Evolutionary conservation across 23 red algal species (phyloP).

Genomic region (Gracilariopsis chorda): DNA sequence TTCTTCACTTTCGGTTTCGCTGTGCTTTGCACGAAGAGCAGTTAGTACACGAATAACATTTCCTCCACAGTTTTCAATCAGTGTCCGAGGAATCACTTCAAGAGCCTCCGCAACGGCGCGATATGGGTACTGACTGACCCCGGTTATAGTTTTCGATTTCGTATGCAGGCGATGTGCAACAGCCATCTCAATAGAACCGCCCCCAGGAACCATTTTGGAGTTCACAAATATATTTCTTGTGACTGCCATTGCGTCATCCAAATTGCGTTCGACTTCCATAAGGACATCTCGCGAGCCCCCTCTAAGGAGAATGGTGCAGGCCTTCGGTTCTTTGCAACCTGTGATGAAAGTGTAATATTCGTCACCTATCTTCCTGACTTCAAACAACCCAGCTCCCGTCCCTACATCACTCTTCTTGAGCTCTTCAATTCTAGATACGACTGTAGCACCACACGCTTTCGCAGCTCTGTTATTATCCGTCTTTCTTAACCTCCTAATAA

Average conservation of each 20-base stretch:
- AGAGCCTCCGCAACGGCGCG: constrained; percentile 89
- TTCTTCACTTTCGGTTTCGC: constrained; percentile 34
- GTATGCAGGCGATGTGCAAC: constrained; percentile 70
- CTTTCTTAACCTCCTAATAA: constrained; percentile 87
- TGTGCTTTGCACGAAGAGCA: constrained; percentile 84
- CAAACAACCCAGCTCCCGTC: constrained; percentile 90
- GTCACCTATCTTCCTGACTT: constrained; percentile 95
- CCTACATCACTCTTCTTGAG: constrained; percentile 81
- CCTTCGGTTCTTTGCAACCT: constrained; percentile 76
- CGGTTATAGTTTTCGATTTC: constrained; percentile 83
- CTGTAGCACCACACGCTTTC: constrained; percentile 77
- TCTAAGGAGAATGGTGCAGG: constrained; percentile 92
- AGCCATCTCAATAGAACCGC: constrained; percentile 97
- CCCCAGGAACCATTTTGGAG: constrained; percentile 88
- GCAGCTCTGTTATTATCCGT: constrained; percentile 91
- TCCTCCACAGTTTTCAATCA: constrained; percentile 96
- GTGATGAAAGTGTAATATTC: constrained; percentile 98
- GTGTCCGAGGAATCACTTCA: constrained; percentile 96
- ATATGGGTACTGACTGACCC: constrained; percentile 83
- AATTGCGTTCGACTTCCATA: constrained; percentile 98
- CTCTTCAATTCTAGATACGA: constrained; percentile 94
- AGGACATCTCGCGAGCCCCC: constrained; percentile 96
- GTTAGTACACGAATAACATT: constrained; percentile 94
- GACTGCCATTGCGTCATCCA: constrained; percentile 93
- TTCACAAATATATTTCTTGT: constrained; percentile 79